phyloP scores from a whole-genome alignment of 305 asterid species.

The Fraxinus sp. region DNA sequence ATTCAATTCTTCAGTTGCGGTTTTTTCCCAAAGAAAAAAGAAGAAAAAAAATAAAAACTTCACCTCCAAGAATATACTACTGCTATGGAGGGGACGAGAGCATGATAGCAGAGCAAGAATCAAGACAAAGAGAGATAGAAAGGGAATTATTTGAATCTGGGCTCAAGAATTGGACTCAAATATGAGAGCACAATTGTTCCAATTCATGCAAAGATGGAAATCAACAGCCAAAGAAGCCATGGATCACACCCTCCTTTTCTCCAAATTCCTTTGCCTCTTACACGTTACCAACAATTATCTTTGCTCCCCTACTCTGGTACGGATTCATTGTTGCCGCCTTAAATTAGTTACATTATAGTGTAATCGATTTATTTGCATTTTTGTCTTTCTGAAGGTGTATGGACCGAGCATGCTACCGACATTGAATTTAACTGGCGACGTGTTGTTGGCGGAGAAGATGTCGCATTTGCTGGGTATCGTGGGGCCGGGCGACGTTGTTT shows the following conservation, averaged over 20 bases:
- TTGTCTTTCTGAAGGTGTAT: slow-evolving; percentile 51
- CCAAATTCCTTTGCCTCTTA: slow-evolving; percentile 62
- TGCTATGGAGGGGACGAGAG: neutral
- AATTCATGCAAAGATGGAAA: slow-evolving; percentile 44
- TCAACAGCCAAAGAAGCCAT: slow-evolving; percentile 53
- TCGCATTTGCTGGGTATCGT: slow-evolving; percentile 66
- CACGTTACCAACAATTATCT: slow-evolving; percentile 68
- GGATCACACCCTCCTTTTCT: slow-evolving; percentile 47
- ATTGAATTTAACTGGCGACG: slow-evolving; percentile 83
- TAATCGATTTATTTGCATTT: neutral
- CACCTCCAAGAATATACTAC: neutral
- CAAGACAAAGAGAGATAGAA: neutral
- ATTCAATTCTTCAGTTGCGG: neutral
- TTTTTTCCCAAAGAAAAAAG: neutral
- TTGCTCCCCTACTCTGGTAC: slow-evolving; percentile 63
- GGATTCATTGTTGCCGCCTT: neutral
- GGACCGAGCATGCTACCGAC: slow-evolving; percentile 98
- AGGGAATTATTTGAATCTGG: neutral
- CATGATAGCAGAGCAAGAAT: neutral
- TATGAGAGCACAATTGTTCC: slow-evolving; percentile 45
- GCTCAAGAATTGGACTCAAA: slow-evolving; percentile 20
- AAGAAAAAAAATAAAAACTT: neutral
- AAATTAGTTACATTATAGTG: neutral
- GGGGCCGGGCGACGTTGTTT: slow-evolving; percentile 68
- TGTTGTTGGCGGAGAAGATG: slow-evolving; percentile 67